These are phyloP conservation scores for Starmerella stellata DNA, from an alignment of 805 yeast genomes.

Conservation along the genomic window DNA sequence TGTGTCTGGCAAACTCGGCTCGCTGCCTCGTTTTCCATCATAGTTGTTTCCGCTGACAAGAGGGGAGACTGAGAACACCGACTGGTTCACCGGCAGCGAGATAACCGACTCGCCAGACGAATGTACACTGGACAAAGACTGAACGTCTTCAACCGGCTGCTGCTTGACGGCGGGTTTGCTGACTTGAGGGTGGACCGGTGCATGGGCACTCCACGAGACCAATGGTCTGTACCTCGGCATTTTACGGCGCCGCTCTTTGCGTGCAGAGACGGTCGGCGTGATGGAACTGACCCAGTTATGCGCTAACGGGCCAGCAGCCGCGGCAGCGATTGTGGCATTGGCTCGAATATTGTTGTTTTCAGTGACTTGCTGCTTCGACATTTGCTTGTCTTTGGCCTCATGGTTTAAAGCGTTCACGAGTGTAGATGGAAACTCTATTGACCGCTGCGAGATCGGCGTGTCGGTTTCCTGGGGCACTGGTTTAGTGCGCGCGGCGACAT, in stretches of 20 bases:
- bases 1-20: too few species aligned
- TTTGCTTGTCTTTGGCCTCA: not conserved
- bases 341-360: not conserved
- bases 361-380: not conserved
- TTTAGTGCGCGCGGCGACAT: not conserved
- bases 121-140: not conserved
- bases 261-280: not conserved
- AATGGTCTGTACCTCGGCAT: not conserved
- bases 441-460: not conserved
- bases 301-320: not conserved
- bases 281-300: not conserved
- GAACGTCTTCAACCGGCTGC: too few species aligned
- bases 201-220: not conserved
- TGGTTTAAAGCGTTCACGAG: not conserved
- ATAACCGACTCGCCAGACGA: not conserved
- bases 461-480: not conserved
- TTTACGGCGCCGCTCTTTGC: not conserved
- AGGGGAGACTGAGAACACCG: not conserved
- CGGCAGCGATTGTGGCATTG: not conserved
- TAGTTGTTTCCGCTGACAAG: not conserved
- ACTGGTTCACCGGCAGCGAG: not conserved
- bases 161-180: too few species aligned
- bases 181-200: not conserved
- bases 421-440: not conserved
- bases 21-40: too few species aligned